Evolutionary conservation across 768 basidiomycete species (phyloP).

Genomic region (Lactarius indigo): DNA sequence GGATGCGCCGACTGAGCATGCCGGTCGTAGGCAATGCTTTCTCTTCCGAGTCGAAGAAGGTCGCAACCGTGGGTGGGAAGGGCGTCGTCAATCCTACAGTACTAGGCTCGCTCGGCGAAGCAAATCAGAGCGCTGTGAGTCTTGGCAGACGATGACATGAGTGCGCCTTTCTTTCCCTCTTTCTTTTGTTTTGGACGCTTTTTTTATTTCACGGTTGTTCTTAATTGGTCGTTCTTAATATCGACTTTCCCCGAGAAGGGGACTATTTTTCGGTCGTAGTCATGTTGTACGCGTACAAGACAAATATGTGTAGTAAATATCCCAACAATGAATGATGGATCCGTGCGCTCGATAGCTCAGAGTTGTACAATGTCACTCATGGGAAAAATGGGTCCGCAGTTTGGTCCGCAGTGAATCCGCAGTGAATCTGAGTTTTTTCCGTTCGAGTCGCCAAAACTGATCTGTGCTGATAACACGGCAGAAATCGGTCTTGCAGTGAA

Average conservation of each 20-base stretch:
- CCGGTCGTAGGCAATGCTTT: constrained; percentile 57
- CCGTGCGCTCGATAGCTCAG: not conserved
- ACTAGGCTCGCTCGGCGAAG: constrained; percentile 14
- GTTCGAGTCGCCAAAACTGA: not conserved
- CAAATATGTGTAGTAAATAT: not conserved
- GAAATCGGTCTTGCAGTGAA: not conserved
- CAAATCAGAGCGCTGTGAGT: constrained; percentile 16
- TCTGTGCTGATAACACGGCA: too few relatives aligned
- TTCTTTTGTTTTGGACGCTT: not conserved
- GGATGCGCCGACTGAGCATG: constrained; percentile 79
- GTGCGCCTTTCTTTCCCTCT: not conserved
- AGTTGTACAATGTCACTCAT: not conserved
- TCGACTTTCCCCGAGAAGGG: not conserved
- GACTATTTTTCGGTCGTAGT: not conserved
- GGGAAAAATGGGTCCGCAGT: not conserved
- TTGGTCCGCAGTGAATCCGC: not conserved
- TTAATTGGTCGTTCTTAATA: not conserved
- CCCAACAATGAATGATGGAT: not conserved
- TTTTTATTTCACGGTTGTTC: not conserved
- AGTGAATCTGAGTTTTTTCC: not conserved
- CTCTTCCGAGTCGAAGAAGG: constrained; percentile 52
- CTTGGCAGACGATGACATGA: constrained; percentile 12
- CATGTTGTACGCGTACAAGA: not conserved
- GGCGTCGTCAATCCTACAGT: not conserved
- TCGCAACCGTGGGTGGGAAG: constrained; percentile 2